Conservation (phyloP, 441 rosid species). For the Populus trichocarpa region DNA sequence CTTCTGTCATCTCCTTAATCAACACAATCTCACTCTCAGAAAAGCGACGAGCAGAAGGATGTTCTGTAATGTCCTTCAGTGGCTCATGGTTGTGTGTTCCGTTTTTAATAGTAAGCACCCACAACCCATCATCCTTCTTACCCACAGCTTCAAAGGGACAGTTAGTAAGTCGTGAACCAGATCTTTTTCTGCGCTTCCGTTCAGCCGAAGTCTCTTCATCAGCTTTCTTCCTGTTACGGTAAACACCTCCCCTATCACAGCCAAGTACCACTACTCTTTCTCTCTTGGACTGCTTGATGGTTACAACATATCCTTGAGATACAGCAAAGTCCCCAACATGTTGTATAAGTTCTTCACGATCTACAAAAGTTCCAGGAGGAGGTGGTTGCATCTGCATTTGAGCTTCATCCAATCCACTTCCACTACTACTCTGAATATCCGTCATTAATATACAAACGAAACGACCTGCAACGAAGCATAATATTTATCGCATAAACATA, state of each 20-base stretch:
- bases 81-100: conserved; percentile 67
- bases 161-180: conserved; percentile 55
- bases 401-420: conserved; percentile 23
- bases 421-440: conserved; percentile 34
- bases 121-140: conserved; percentile 54
- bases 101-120: conserved; percentile 55
- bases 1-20: conserved; percentile 66
- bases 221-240: conserved; percentile 58
- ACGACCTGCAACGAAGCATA: conserved; percentile 22
- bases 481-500: background rate
- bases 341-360: conserved; percentile 62
- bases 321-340: conserved; percentile 61
- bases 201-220: conserved; percentile 40
- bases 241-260: conserved; percentile 70
- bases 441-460: conserved; percentile 20
- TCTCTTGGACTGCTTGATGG: conserved; percentile 65
- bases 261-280: conserved; percentile 66
- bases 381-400: conserved; percentile 57
- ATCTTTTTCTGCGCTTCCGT: conserved; percentile 47
- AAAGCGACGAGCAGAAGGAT: conserved; percentile 63
- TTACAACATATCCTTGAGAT: conserved; percentile 62
- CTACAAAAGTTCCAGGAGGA: conserved; percentile 47
- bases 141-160: conserved; percentile 69
- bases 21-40: conserved; percentile 51
- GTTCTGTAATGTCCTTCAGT: conserved; percentile 56